phyloP scores from a whole-genome alignment of 805 yeast species.

The Lipomyces chichibuensis region DNA sequence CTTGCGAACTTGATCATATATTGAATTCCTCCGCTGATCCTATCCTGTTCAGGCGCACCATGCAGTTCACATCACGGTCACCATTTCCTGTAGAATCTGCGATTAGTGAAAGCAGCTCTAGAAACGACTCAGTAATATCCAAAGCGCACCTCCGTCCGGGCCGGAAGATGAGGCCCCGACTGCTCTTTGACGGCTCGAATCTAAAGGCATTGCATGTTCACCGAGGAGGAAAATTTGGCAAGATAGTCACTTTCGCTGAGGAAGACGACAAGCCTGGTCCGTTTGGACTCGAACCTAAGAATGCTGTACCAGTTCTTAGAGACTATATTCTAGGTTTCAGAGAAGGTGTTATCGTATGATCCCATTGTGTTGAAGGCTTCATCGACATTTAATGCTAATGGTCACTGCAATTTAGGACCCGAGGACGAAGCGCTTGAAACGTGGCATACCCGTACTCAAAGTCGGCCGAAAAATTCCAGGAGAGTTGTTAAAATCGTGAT shows the following conservation, averaged over 20 bases:
- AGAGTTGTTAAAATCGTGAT: slow-evolving; percentile 2
- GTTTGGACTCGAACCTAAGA: slow-evolving; percentile 23
- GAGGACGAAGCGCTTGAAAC: slow-evolving; percentile 22
- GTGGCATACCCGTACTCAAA: slow-evolving; percentile 25
- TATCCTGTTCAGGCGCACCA: slow-evolving; percentile 11
- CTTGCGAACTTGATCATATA: neutral
- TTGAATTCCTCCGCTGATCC: slow-evolving; percentile 10
- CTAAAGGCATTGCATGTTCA: slow-evolving; percentile 26
- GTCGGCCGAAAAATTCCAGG: slow-evolving; percentile 33
- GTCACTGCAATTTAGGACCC: slow-evolving; percentile 13
- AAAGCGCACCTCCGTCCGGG: slow-evolving; percentile 10
- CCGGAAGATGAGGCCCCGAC: slow-evolving; percentile 14
- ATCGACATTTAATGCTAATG: neutral
- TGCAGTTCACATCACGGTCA: slow-evolving; percentile 22
- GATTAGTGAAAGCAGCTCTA: neutral
- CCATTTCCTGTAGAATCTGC: slow-evolving; percentile 18
- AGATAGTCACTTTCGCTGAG: neutral
- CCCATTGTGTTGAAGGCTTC: neutral
- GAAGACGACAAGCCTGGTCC: slow-evolving; percentile 10
- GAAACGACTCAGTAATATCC: neutral
- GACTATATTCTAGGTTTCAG: slow-evolving; percentile 28
- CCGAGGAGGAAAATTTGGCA: slow-evolving; percentile 19
- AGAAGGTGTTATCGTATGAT: slow-evolving; percentile 29
- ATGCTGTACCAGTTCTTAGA: slow-evolving; percentile 28
- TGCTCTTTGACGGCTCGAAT: slow-evolving; percentile 23